Conservation (phyloP, 345 rosid species). For the Eucalyptus tenuipes region DNA sequence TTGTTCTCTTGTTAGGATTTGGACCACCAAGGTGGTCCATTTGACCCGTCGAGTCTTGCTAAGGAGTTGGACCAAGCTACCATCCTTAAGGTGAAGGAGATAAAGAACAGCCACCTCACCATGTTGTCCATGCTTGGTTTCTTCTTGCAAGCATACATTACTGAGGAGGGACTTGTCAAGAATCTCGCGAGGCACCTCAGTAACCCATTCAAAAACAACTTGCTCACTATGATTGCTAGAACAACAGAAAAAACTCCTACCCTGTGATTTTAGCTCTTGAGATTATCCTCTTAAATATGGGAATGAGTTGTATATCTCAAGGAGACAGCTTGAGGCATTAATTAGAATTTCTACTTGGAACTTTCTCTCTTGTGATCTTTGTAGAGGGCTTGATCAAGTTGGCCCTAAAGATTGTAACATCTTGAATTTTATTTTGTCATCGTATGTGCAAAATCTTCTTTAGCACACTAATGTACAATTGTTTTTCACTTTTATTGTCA, state of each 20-base stretch:
- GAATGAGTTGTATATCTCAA: neutral
- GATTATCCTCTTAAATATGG: neutral
- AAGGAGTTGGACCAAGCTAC: conserved; percentile 90
- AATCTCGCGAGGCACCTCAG: conserved; percentile 80
- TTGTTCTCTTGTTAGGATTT: conserved; percentile 28
- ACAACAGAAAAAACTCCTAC: conserved; percentile 73
- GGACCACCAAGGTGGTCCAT: conserved; percentile 92
- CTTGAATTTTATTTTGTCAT: too few species aligned
- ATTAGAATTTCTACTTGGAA: neutral
- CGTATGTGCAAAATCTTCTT: too few species aligned
- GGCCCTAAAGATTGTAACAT: too few species aligned
- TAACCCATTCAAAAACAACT: conserved; percentile 89
- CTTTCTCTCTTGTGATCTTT: neutral
- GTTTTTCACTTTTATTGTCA: too few species aligned
- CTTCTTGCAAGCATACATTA: conserved; percentile 75
- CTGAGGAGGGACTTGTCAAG: conserved; percentile 95
- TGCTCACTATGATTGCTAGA: conserved; percentile 78
- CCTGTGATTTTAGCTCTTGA: conserved; percentile 21
- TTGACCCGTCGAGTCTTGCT: conserved; percentile 38
- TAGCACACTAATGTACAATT: too few species aligned
- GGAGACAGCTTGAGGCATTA: neutral
- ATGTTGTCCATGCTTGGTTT: conserved; percentile 93
- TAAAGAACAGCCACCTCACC: conserved; percentile 83
- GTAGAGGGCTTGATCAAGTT: too few species aligned
- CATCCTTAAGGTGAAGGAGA: conserved; percentile 82